Base-by-base conservation (phyloP, 106 monocot species). In the Apostasia ramifera region DNA sequence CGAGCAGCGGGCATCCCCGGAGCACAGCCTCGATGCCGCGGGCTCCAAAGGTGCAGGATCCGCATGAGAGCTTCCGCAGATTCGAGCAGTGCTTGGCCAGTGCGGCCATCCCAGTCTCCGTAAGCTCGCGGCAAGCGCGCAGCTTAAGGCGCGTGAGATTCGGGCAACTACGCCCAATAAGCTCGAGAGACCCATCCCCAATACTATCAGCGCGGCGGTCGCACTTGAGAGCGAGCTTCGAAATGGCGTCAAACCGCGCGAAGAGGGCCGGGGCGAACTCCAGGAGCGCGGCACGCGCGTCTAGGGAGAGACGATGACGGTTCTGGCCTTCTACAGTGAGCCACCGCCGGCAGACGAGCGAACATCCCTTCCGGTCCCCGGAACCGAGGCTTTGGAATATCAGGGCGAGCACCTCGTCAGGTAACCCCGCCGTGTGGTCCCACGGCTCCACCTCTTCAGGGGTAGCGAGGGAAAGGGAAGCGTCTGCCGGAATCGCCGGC, bases 281-380 rank as follows among this genome's bases (percentile, higher is more conserved):
- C 4, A 73, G 63, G 14, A 94, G 82, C 0, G 68, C 78, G 15
- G 84, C 80, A 12, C 82, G 80, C 3, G 94, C 90, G 59, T 90
- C 82, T 7, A 94, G 76, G 39, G 87, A 87, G 55, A 94, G 67
- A 12, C 87, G 75, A 44, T 84, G 81, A 47, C 94, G 84, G 76
- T 72, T 78, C 75, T 74, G 76, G 39, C 86, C 86, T 55, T 94
- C 94, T 38, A 87, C 77, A 7, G 39, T 42, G 41, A 81, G 73
- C 94, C 94, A 94, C 3, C 90, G 76, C 45, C 74, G 79, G 78
- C 89, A 94, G 42, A 94, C 94, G 2, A 94, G 82, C 69, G 90
- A 85, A 74, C 91, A 95, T 2, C 71, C 66, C 64, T 95, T 88
- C n/a, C 94, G 83, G 69, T 95, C 94, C 37, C 71, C 79, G 49